These are phyloP conservation scores for Saturnispora ahearnii DNA, from an alignment of 805 yeast genomes.

Conservation along the genomic window DNA sequence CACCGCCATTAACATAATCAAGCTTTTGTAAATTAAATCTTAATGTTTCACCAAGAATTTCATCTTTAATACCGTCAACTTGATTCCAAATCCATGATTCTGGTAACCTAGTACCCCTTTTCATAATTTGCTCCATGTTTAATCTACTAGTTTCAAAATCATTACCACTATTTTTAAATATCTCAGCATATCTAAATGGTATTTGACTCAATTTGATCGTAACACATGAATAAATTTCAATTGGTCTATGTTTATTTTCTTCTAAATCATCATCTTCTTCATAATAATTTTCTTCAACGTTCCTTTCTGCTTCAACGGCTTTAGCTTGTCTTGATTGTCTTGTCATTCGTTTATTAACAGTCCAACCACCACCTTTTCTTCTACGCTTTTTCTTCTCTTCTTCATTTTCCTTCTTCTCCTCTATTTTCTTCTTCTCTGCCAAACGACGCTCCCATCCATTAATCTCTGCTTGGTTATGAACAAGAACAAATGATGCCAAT, in stretches of 20 bases:
- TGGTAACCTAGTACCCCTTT: conserved; percentile 50
- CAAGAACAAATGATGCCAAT: conserved; percentile 39
- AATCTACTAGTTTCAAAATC: conserved; percentile 46
- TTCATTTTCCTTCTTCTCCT: conserved; percentile 22
- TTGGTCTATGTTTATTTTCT: conserved; percentile 37
- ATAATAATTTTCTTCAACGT: conserved; percentile 14
- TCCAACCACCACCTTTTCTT: conserved; percentile 21
- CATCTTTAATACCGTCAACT: conserved; percentile 68
- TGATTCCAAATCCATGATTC: conserved; percentile 75
- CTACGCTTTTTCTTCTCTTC: conserved; percentile 15
- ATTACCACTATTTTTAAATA: conserved; percentile 57
- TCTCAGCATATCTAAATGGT: conserved; percentile 55
- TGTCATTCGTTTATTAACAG: conserved; percentile 22
- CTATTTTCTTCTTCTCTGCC: conserved; percentile 21
- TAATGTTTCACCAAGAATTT: conserved; percentile 51
- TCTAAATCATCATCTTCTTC: conserved; percentile 18
- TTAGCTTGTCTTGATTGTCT: conserved; percentile 16
- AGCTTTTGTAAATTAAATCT: conserved; percentile 43
- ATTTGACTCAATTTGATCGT: conserved; percentile 59
- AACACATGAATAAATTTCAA: conserved; percentile 45
- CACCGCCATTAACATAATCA: conserved; percentile 29
- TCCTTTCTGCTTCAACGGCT: conserved; percentile 10
- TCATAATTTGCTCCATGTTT: conserved; percentile 53
- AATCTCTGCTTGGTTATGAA: conserved; percentile 43
- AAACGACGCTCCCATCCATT: conserved; percentile 34